Evolutionary conservation across 345 rosid genomes (phyloP).

Genomic region (Trapa bicornis): DNA sequence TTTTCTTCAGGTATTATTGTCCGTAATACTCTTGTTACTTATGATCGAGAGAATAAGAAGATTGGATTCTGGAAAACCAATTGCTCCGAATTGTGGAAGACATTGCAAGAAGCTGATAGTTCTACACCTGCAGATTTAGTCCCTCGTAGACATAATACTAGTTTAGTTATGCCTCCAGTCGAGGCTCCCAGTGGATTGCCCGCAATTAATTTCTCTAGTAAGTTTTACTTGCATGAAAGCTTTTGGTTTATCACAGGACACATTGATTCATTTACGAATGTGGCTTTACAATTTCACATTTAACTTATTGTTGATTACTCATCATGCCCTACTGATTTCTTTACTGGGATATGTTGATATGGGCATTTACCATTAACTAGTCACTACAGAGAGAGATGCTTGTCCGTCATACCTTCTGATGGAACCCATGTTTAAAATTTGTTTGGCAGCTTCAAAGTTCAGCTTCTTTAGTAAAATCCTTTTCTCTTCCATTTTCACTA

Average conservation of each 20-base stretch:
- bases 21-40: slow-evolving; percentile 77
- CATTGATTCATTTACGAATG: neutral
- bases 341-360: neutral
- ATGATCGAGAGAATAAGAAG: slow-evolving; percentile 79
- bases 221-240: neutral
- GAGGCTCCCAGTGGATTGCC: slow-evolving; percentile 24
- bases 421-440: neutral
- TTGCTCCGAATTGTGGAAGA: slow-evolving; percentile 77
- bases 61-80: slow-evolving; percentile 99
- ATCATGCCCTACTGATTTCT: neutral
- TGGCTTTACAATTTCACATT: neutral
- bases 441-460: neutral
- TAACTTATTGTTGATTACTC: neutral
- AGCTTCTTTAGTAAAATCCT: neutral
- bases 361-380: neutral
- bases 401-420: neutral
- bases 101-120: slow-evolving; percentile 32
- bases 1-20: slow-evolving; percentile 55
- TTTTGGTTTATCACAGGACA: neutral
- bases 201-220: slow-evolving; percentile 31
- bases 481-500: slow-evolving; percentile 2
- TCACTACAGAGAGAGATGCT: neutral
- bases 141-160: slow-evolving; percentile 20
- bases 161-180: slow-evolving; percentile 21
- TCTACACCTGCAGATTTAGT: slow-evolving; percentile 21